phyloP scores from a whole-genome alignment of 2,329 filamentous ascomycete species.

The Rhynchosporium agropyri region DNA sequence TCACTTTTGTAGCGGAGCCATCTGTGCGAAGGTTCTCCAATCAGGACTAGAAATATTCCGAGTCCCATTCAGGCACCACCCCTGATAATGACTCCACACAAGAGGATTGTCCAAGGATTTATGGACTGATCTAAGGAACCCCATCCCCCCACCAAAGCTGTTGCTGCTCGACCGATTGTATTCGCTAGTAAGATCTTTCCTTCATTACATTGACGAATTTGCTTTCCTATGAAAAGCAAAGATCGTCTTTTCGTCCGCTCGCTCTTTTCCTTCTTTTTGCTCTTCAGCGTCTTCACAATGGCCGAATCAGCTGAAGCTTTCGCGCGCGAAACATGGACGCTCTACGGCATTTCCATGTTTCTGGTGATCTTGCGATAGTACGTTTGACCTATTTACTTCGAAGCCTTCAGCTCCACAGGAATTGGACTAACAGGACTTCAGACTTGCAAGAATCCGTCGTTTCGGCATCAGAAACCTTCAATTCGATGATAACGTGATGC shows the following conservation, averaged over 20 bases:
- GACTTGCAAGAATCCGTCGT: conserved; percentile 2
- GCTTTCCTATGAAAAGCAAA: conserved; percentile 2
- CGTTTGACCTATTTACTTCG: neutral
- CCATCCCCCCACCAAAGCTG: neutral
- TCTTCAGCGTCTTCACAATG: neutral
- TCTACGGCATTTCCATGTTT: conserved; percentile 1
- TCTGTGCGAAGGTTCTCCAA: too few species aligned
- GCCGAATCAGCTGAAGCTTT: neutral
- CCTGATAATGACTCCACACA: neutral
- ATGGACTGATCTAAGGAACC: neutral
- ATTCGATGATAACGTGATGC: conserved; percentile 50
- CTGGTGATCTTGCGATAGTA: conserved; percentile 10
- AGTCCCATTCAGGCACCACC: neutral
- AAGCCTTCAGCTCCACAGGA: neutral
- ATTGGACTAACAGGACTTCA: neutral
- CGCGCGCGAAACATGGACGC: conserved; percentile 7
- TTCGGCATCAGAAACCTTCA: conserved; percentile 42
- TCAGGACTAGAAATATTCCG: too few species aligned
- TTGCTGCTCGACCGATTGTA: neutral
- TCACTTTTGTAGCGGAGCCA: too few species aligned
- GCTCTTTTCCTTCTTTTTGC: neutral
- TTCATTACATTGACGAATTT: neutral
- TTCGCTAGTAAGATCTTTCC: conserved; percentile 1
- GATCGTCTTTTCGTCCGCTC: neutral
- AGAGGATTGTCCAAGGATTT: too few species aligned